A percentile compares a stretch with the other conserved stretches of the same genome.
Conservation (phyloP, 768 basidiomycete species). For the Leucosporidium yakuticum region DNA sequence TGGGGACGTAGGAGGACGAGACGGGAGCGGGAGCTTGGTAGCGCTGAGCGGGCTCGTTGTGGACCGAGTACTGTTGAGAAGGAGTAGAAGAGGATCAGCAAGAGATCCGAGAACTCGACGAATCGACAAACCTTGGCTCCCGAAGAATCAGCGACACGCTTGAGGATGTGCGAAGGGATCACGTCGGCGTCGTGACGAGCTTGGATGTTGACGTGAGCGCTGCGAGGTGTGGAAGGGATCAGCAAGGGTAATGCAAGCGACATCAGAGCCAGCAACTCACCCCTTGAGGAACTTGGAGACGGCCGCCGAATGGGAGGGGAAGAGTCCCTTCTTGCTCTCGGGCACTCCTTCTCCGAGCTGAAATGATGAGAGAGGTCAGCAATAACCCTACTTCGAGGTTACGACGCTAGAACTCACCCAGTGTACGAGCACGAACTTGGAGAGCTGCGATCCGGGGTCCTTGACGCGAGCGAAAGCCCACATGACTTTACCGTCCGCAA, state of each 20-base stretch:
- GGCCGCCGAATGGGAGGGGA: conserved; percentile 72
- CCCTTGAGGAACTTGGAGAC: conserved; percentile 75
- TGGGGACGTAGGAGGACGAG: conserved; percentile 38
- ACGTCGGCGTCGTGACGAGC: conserved; percentile 89
- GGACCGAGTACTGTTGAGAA: conserved; percentile 84
- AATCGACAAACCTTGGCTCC: conserved; percentile 15
- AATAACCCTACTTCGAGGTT: background rate
- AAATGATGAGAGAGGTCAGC: no score
- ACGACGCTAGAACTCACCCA: conserved; percentile 50
- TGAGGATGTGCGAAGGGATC: conserved; percentile 69
- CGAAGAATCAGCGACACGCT: conserved; percentile 47
- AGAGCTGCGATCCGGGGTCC: conserved; percentile 22
- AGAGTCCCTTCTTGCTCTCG: conserved; percentile 81
- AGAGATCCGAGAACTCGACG: conserved; percentile 54
- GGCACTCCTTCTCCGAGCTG: conserved; percentile 90
- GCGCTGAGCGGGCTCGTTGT: conserved; percentile 66
- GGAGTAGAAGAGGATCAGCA: conserved; percentile 47
- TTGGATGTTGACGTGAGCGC: conserved; percentile 67
- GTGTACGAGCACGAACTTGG: conserved; percentile 91
- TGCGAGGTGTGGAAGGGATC: background rate
- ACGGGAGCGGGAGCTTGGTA: conserved; percentile 70
- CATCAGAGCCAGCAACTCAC: conserved; percentile 39
- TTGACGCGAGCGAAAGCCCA: conserved; percentile 31
- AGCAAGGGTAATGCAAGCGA: no score
- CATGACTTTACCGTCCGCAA: conserved; percentile 76